phyloP scores from a whole-genome alignment of 2,329 filamentous ascomycete species.

The Penicillium nordicum region DNA sequence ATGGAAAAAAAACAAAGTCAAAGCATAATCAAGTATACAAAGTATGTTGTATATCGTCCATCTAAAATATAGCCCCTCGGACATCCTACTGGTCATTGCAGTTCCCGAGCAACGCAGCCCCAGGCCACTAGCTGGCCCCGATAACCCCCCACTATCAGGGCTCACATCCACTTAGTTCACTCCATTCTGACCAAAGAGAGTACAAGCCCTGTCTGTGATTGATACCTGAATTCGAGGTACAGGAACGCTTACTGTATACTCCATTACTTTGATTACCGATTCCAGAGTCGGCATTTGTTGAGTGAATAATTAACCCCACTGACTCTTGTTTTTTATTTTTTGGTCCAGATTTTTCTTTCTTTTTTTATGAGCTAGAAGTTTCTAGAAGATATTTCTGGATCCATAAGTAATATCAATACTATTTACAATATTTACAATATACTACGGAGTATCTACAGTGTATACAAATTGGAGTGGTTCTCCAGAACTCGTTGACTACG shows the following conservation, averaged over 20 bases:
- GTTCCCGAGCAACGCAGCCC: slow-evolving; percentile 14
- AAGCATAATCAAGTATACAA: neutral
- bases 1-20: neutral
- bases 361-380: slow-evolving; percentile 1
- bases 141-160: slow-evolving; percentile 25
- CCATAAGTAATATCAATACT: neutral
- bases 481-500: neutral
- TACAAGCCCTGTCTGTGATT: slow-evolving; percentile 16
- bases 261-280: slow-evolving; percentile 1
- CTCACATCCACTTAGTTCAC: slow-evolving; percentile 27
- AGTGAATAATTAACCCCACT: slow-evolving; percentile 3
- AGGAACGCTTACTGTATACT: slow-evolving; percentile 9
- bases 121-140: slow-evolving; percentile 5
- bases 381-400: neutral
- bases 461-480: neutral
- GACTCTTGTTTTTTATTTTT: neutral
- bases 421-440: too few species aligned
- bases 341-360: neutral
- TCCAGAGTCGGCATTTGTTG: neutral
- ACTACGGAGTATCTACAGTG: too few species aligned
- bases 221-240: slow-evolving; percentile 12
- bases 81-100: neutral
- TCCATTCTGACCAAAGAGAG: slow-evolving; percentile 21
- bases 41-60: neutral
- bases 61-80: neutral